These are phyloP conservation scores for Fereydounia khargensis DNA, from an alignment of 1,284 basidiomycete genomes.

Conservation along the genomic window DNA sequence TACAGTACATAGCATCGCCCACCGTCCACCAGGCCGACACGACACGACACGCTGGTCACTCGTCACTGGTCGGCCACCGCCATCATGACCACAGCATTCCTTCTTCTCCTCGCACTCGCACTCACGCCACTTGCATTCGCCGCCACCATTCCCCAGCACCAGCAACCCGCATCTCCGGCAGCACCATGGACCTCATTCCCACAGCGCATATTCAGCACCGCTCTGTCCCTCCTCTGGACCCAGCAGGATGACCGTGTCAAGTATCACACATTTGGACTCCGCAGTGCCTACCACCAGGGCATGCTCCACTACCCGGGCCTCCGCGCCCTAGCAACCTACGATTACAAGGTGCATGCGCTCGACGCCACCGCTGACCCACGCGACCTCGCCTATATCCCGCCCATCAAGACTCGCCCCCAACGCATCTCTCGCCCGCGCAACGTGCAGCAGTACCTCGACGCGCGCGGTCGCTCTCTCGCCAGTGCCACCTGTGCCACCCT, in stretches of 20 bases:
- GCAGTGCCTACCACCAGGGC: slow-evolving; percentile 30
- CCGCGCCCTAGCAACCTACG: slow-evolving; percentile 13
- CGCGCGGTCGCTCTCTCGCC: slow-evolving; percentile 23
- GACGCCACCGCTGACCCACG: slow-evolving; percentile 4
- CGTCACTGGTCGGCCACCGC: no score
- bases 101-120: no score
- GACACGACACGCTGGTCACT: no score
- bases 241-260: neutral
- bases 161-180: no score
- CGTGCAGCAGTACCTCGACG: slow-evolving; percentile 21
- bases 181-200: no score
- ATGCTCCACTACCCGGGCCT: slow-evolving; percentile 19
- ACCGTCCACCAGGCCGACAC: no score
- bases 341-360: slow-evolving; percentile 21
- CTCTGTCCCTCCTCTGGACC: neutral
- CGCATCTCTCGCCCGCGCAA: slow-evolving; percentile 23
- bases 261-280: slow-evolving; percentile 17
- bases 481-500: slow-evolving; percentile 25
- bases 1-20: no score
- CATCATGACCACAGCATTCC: no score
- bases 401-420: slow-evolving; percentile 19
- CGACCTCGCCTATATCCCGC: slow-evolving; percentile 14
- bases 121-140: no score
- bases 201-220: neutral
- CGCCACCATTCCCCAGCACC: no score